These are phyloP conservation scores for Penicillium sp. DNA, from an alignment of 2,329 filamentous ascomycete genomes.

Conservation along the genomic window DNA sequence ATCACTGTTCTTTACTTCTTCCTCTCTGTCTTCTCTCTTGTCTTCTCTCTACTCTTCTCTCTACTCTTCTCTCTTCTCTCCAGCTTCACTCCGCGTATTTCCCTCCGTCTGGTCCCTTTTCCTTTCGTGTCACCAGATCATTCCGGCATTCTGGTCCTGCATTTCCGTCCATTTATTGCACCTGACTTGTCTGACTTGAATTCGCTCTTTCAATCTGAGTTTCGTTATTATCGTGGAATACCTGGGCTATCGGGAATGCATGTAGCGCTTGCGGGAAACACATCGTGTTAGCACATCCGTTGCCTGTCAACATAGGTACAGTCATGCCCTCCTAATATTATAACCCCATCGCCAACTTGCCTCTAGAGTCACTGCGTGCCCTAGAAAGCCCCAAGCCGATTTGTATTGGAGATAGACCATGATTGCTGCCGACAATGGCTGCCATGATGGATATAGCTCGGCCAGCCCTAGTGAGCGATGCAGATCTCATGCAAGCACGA, in stretches of 20 bases:
- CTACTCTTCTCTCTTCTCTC: not conserved
- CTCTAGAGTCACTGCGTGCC: not conserved
- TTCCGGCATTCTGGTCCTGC: conserved; percentile 2
- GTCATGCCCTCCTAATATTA: not conserved
- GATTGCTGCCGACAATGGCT: conserved; percentile 11
- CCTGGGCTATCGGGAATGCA: conserved; percentile 1
- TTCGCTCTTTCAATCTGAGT: not conserved
- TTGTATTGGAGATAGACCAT: not conserved
- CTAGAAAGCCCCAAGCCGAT: not conserved
- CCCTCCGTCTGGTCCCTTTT: not conserved
- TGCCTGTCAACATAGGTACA: not conserved
- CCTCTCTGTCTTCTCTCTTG: not conserved
- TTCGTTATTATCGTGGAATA: not conserved
- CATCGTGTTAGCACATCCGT: not conserved
- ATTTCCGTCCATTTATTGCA: not conserved
- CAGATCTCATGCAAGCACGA: conserved; percentile 23
- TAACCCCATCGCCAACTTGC: not conserved
- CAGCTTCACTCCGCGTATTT: not conserved
- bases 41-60: not conserved
- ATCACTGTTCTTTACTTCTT: not conserved
- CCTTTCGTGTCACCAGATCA: not conserved
- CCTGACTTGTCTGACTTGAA: not conserved
- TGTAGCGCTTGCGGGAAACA: not conserved
- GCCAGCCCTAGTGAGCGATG: conserved; percentile 19
- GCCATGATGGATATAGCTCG: conserved; percentile 16